These are phyloP conservation scores for Sugiyamaella smithiae DNA, from an alignment of 805 yeast genomes.

Conservation along the genomic window DNA sequence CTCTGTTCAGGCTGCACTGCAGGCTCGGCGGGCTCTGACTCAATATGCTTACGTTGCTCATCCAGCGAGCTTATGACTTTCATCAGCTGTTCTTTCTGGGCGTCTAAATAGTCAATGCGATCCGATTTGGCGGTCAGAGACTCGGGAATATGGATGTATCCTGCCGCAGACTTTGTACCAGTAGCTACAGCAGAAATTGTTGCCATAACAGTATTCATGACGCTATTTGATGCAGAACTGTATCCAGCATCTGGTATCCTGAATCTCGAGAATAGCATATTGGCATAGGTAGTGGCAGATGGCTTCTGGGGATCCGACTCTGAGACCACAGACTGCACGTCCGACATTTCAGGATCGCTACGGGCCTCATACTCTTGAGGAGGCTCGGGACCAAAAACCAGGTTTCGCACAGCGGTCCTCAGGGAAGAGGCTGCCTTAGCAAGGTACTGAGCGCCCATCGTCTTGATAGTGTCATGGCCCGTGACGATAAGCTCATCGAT, in stretches of 20 bases:
- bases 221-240: neutral
- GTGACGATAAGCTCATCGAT: slow-evolving; percentile 33
- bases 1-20: neutral
- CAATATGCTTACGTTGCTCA: slow-evolving; percentile 15
- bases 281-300: slow-evolving; percentile 16
- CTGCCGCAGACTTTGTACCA: slow-evolving; percentile 1
- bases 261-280: slow-evolving; percentile 29
- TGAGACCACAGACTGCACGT: slow-evolving; percentile 1
- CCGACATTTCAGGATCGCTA: slow-evolving; percentile 6
- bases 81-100: slow-evolving; percentile 22
- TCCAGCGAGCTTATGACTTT: slow-evolving; percentile 21
- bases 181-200: slow-evolving; percentile 5
- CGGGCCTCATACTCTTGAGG: neutral
- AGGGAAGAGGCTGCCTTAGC: slow-evolving; percentile 11
- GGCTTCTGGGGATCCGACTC: neutral
- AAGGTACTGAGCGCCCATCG: slow-evolving; percentile 23
- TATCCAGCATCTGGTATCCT: slow-evolving; percentile 26
- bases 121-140: slow-evolving; percentile 20
- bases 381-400: slow-evolving; percentile 24
- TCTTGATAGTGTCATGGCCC: slow-evolving; percentile 18
- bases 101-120: slow-evolving; percentile 16
- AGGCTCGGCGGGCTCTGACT: slow-evolving; percentile 11
- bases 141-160: slow-evolving; percentile 13
- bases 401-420: slow-evolving; percentile 7
- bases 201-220: neutral